These are phyloP conservation scores for Penicillium macrosclerotiorum DNA, from an alignment of 495 filamentous ascomycete species.

Conservation along the genomic window DNA sequence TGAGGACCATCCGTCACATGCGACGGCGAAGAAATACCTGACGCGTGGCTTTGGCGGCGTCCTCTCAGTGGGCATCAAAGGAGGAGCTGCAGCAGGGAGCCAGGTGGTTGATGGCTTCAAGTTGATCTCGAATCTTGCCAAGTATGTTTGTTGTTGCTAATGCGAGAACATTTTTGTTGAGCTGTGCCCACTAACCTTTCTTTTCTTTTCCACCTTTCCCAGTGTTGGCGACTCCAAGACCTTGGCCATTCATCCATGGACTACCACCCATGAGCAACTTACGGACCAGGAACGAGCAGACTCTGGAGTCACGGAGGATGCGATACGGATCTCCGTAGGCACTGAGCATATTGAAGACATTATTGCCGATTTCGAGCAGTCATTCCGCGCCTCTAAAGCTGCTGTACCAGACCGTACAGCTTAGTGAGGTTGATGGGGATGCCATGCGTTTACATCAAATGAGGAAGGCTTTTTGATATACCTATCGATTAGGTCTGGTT, in stretches of 20 bases:
- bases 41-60: slow-evolving; percentile 88
- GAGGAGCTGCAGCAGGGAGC: slow-evolving; percentile 74
- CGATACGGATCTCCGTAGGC: slow-evolving; percentile 94
- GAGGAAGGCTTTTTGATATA: too few relatives aligned
- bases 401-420: slow-evolving; percentile 22
- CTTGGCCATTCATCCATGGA: slow-evolving; percentile 94
- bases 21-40: slow-evolving; percentile 85
- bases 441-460: too few relatives aligned
- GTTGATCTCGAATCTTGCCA: slow-evolving; percentile 88
- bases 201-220: slow-evolving; percentile 3
- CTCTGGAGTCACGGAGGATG: slow-evolving; percentile 87
- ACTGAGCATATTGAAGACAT: slow-evolving; percentile 99
- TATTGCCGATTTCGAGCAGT: slow-evolving; percentile 92
- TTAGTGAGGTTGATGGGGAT: neutral
- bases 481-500: too few relatives aligned
- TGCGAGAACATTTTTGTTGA: too few relatives aligned
- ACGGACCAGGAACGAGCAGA: slow-evolving; percentile 75
- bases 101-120: slow-evolving; percentile 93
- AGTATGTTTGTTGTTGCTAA: too few relatives aligned
- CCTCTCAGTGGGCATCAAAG: slow-evolving; percentile 89
- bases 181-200: neutral
- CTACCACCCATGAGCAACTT: slow-evolving; percentile 94
- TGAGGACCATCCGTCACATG: slow-evolving; percentile 76
- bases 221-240: slow-evolving; percentile 76
- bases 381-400: slow-evolving; percentile 62